These are phyloP conservation scores for Salix udensis DNA, from an alignment of 345 rosid species.

Conservation along the genomic window DNA sequence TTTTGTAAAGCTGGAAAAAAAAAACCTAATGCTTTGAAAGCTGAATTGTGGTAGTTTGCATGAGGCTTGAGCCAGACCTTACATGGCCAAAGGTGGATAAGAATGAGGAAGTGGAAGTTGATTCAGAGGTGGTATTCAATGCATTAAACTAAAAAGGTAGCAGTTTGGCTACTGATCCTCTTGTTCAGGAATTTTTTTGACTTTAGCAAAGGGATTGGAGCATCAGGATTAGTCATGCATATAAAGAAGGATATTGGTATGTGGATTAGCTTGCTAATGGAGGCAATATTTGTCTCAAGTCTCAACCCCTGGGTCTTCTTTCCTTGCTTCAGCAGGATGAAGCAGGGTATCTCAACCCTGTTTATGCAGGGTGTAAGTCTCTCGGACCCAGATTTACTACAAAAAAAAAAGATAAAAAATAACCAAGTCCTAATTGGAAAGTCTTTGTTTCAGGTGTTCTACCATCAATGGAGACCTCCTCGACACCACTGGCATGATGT, in stretches of 20 bases:
- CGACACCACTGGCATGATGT: constrained; percentile 25
- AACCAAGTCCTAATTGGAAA: neutral
- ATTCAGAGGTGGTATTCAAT: neutral
- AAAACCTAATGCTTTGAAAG: neutral
- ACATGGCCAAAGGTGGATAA: neutral
- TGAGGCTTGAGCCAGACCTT: neutral
- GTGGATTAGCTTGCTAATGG: neutral
- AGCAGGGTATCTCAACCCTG: neutral
- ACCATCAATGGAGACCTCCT: constrained; percentile 48
- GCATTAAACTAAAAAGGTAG: neutral
- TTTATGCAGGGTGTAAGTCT: neutral
- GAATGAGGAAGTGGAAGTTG: neutral
- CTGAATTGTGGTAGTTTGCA: neutral
- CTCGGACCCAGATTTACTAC: too few species aligned
- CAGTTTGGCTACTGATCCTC: neutral
- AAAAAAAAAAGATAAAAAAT: neutral
- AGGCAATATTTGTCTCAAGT: too few species aligned
- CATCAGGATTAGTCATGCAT: neutral
- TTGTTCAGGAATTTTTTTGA: neutral
- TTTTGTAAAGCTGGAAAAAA: constrained; percentile 4
- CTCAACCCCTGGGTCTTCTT: neutral
- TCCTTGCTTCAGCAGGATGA: neutral
- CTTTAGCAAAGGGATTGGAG: neutral
- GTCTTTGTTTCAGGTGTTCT: constrained; percentile 10
- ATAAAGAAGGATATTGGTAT: neutral